phyloP scores from a whole-genome alignment of 2,329 filamentous ascomycete species.

The Zalaria obscura region DNA sequence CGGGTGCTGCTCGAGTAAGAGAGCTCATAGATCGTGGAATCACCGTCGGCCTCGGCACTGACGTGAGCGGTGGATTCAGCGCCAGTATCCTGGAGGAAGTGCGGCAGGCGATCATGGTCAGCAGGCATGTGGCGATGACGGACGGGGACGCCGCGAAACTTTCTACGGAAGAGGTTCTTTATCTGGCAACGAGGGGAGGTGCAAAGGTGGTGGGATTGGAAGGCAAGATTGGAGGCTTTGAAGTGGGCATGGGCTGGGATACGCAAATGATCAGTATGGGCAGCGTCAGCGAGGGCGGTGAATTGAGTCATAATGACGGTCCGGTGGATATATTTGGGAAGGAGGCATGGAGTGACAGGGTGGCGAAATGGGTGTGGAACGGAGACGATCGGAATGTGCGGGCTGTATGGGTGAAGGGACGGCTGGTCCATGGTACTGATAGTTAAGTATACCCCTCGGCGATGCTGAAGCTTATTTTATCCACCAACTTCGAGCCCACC shows the following conservation, averaged over 20 bases:
- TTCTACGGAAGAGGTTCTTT: constrained; percentile 73
- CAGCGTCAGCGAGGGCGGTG: constrained; percentile 15
- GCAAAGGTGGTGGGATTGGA: constrained; percentile 66
- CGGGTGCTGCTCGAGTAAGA: constrained; percentile 63
- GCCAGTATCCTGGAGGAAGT: constrained; percentile 71
- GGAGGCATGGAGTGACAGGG: constrained; percentile 72
- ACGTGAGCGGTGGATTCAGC: constrained; percentile 79
- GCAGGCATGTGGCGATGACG: constrained; percentile 51
- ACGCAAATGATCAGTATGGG: constrained; percentile 65
- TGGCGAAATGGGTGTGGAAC: constrained; percentile 90
- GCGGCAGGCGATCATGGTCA: constrained; percentile 66
- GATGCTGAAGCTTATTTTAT: neutral
- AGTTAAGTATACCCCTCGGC: neutral
- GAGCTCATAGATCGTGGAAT: constrained; percentile 61
- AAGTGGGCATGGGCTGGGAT: constrained; percentile 80
- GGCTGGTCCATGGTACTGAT: constrained; percentile 52
- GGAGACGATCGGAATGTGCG: constrained; percentile 86
- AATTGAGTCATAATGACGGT: constrained; percentile 30
- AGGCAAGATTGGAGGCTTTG: constrained; percentile 63
- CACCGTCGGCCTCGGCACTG: constrained; percentile 74
- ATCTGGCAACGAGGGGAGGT: constrained; percentile 76
- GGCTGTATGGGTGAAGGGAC: constrained; percentile 78
- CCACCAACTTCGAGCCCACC: neutral
- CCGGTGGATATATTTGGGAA: constrained; percentile 82
- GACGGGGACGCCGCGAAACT: constrained; percentile 43